Evolutionary conservation across 257 asterid genomes (phyloP), one percentile per base, ranked within the genome.

Genomic region (Gardenia jasminoides): DNA sequence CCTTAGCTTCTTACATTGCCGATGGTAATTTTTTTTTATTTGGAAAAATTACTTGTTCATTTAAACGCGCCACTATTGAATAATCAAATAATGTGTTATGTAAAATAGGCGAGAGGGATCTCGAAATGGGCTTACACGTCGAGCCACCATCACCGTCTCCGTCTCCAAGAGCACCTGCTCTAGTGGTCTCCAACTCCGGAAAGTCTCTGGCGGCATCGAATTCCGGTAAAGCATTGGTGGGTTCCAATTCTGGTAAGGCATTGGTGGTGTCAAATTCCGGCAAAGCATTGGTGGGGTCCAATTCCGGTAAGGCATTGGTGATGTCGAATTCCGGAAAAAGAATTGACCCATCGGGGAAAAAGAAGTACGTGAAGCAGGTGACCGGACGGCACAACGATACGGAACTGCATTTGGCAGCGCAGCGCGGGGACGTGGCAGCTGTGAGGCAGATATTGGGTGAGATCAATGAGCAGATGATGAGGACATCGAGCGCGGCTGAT

Each of bases 371-470:
- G 84, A 93, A 87, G 89, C 98, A 93, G 84, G 98, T 93, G 47
- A 92, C 97, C 7, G 98, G 98, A 0, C 84, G 93, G 84, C 94
- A 92, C 90, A 92, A 93, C 6, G 98, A 93, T 48, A 93, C 98
- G 31, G 98, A 90, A 85, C 90, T 93, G 67, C 98, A 93, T 83
- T 83, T 93, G 77, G 98, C 98, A 1, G 93, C 98, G 7, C 95
- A 93, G 80, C 87, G 88, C 56, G 96, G 98, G 3, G 98, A 92
- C 36, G 87, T 88, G 76, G 87, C 77, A 22, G 93, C 91, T 10
- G 96, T 92, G 87, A 87, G 86, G 83, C 87, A 82, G 83, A 89
- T 93, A 76, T 67, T 93, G 31, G 93, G 83, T 74, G 98, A 92
- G 79, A 92, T 89, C 39, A 86, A 91, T 76, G 93, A 82, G 79